phyloP scores from a whole-genome alignment of 1,284 basidiomycete species.

The Caloboletus firmus region DNA sequence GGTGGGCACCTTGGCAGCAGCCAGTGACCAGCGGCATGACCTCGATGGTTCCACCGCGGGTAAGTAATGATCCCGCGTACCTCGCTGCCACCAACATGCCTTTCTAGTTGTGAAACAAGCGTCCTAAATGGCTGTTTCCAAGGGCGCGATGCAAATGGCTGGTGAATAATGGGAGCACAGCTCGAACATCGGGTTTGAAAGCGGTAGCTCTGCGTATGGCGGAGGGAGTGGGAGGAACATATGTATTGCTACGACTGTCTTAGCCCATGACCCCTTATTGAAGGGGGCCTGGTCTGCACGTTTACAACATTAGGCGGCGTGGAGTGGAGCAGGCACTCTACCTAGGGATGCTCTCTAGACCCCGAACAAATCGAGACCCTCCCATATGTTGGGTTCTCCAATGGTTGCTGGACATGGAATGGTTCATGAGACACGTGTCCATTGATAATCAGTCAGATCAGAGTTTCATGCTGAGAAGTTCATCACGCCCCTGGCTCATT shows the following conservation, averaged over 20 bases:
- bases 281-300: too few species aligned
- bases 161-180: constrained; percentile 84
- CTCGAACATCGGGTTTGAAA: constrained; percentile 50
- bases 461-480: background rate
- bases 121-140: constrained; percentile 81
- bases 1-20: constrained; percentile 34
- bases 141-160: constrained; percentile 79
- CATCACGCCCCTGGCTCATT: background rate
- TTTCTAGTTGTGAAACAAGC: constrained; percentile 81
- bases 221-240: constrained; percentile 36
- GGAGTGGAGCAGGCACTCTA: too few species aligned
- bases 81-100: constrained; percentile 77
- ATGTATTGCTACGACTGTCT: too few species aligned
- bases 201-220: constrained; percentile 35
- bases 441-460: constrained; percentile 8
- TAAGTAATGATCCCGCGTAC: constrained; percentile 51
- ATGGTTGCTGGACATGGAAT: background rate
- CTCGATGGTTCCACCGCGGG: constrained; percentile 33
- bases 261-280: too few species aligned
- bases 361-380: constrained; percentile 8
- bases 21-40: constrained; percentile 28
- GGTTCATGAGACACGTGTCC: background rate
- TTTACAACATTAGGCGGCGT: too few species aligned
- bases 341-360: too few species aligned
- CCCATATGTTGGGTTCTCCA: background rate